Evolutionary conservation across 2,329 filamentous ascomycete genomes (phyloP), one percentile per base, ranked within the genome.

Genomic region (Cercospora sp.): DNA sequence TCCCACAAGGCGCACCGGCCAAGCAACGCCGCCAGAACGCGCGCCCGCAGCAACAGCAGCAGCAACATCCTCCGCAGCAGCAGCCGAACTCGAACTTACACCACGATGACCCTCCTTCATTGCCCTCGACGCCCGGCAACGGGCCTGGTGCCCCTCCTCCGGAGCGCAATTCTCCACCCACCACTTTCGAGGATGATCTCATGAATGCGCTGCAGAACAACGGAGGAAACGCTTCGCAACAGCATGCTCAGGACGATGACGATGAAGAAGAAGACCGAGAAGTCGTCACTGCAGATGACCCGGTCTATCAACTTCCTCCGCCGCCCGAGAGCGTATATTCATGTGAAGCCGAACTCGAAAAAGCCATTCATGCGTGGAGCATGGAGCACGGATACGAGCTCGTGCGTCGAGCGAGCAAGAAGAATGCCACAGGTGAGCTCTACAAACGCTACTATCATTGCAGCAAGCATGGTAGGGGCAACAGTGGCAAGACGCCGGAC

Each of bases 361-460:
- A 75, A 51, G 70, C 71, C 3, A 73, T 78, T 23, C 76, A 78
- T 63, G 74, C 74, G 2, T 78, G 76, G 76, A 74, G 74, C 16
- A 67, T 75, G 3, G 76, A 76, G 64, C 76, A 78, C 55, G 76
- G 76, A 55, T 78, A 76, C 63, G 76, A 78, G 68, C 66, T 77
- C 18, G 76, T 78, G 1, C 72, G 76, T 5, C 71, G 76, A 31
- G 75, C 76, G 5, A 75, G 72, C 66, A 78, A 77, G 71, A 76
- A 75, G 71, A 78, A 78, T 57, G 75, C 75, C 3, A 63, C 63
- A n/a, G 75, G 76, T 18, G 66, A 73, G 40, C 70, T 77, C 26
- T 78, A 78, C 71, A 78, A 78, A 68, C 75, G 76, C 28, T 78
- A 77, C 69, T 77, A 74, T 60, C 74, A 78, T 60, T 78, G 76